A percentile compares a stretch with the other conserved stretches of the same genome.
Conservation (phyloP, 2,329 filamentous ascomycete species). For the Fusarium siculi region DNA sequence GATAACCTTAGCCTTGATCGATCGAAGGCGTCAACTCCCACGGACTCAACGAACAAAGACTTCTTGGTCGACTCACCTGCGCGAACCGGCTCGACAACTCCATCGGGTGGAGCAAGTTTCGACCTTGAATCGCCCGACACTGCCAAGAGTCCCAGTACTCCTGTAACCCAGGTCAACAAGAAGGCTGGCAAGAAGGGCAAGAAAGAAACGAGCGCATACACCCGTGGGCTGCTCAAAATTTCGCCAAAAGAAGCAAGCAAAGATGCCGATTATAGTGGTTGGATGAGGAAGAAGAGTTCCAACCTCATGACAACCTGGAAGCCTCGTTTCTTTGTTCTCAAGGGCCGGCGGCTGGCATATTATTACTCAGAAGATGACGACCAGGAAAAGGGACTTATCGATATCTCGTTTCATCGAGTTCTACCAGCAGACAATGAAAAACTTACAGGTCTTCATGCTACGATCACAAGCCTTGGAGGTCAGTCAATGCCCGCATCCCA, state of each 20-base stretch:
- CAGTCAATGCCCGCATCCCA: slow-evolving; percentile 62
- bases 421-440: slow-evolving; percentile 92
- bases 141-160: slow-evolving; percentile 65
- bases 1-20: slow-evolving; percentile 73
- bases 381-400: slow-evolving; percentile 94
- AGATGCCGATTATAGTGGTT: slow-evolving; percentile 91
- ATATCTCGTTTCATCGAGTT: slow-evolving; percentile 98
- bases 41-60: slow-evolving; percentile 55
- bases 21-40: slow-evolving; percentile 60
- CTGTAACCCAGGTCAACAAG: slow-evolving; percentile 59
- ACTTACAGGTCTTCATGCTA: slow-evolving; percentile 89
- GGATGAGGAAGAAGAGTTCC: slow-evolving; percentile 99
- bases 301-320: slow-evolving; percentile 99
- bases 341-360: slow-evolving; percentile 90
- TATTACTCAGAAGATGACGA: slow-evolving; percentile 95
- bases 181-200: slow-evolving; percentile 78
- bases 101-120: slow-evolving; percentile 74
- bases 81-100: slow-evolving; percentile 79
- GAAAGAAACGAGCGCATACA: slow-evolving; percentile 95
- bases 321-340: slow-evolving; percentile 92
- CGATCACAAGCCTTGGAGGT: slow-evolving; percentile 78
- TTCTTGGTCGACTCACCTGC: slow-evolving; percentile 60
- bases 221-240: slow-evolving; percentile 84
- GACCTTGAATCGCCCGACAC: slow-evolving; percentile 80
- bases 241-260: slow-evolving; percentile 84